Conservation (phyloP, 2,329 filamentous ascomycete genomes). For the Hymenoscyphus repandus region DNA sequence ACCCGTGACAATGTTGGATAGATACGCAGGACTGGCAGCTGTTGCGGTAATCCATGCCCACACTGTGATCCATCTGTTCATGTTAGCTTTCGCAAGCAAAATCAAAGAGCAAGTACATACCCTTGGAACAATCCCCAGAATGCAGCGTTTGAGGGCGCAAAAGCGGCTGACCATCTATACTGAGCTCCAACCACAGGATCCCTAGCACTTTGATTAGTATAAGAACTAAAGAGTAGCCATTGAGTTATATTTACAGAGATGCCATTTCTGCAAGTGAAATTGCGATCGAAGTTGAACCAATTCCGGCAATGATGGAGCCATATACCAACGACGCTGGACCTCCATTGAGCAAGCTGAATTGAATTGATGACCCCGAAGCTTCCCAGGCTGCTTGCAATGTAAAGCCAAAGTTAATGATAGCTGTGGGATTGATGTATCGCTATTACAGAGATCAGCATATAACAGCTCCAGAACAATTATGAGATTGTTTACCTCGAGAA, state of each 20-base stretch:
- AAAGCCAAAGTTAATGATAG: constrained; percentile 13
- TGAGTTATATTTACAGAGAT: not conserved
- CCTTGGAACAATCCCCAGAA: constrained; percentile 13
- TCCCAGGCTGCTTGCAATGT: constrained; percentile 13
- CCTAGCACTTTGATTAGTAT: not conserved
- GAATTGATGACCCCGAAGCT: constrained; percentile 7
- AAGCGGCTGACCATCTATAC: constrained; percentile 13
- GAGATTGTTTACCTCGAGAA: constrained; percentile 4
- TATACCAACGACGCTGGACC: constrained; percentile 13
- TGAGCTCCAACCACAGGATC: constrained; percentile 9
- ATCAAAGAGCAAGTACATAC: not conserved
- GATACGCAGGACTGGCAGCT: constrained; percentile 9
- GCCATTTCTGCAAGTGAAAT: constrained; percentile 16
- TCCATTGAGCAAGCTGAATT: constrained; percentile 12
- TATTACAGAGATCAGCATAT: not conserved
- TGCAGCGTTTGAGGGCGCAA: constrained; percentile 8
- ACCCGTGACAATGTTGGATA: constrained; percentile 8
- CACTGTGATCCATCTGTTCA: constrained; percentile 3
- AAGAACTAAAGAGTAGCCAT: too few relatives aligned
- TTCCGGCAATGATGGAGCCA: constrained; percentile 6
- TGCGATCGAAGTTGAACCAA: constrained; percentile 7
- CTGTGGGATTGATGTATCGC: constrained; percentile 12
- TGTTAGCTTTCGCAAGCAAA: not conserved
- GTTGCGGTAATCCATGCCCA: constrained; percentile 9
- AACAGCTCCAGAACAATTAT: not conserved